Conservation (phyloP, 1,284 basidiomycete species). For the Ceratobasidium sp. region DNA sequence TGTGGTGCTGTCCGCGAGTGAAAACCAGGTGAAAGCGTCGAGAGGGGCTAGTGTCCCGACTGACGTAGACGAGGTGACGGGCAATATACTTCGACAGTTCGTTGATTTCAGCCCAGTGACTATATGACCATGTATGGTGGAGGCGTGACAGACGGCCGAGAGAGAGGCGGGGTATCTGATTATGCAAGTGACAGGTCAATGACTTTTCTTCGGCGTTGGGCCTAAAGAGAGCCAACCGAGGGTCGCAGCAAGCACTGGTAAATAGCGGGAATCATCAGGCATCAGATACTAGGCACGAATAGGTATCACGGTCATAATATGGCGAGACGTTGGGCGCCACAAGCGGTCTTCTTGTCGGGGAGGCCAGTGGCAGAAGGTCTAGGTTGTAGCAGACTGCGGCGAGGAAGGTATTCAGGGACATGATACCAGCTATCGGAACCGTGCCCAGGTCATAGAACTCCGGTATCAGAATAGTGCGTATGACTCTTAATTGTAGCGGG, state of each 20-base stretch:
- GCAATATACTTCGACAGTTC: slow-evolving; percentile 1
- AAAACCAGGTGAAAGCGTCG: neutral
- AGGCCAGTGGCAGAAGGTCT: neutral
- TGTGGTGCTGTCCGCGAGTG: neutral
- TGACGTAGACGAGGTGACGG: slow-evolving; percentile 17
- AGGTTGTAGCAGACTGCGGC: neutral
- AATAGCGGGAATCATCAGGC: neutral
- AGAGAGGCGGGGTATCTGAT: slow-evolving; percentile 16
- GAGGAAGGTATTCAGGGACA: neutral
- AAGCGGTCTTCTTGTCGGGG: neutral
- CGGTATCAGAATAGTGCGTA: neutral
- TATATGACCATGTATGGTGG: slow-evolving; percentile 2
- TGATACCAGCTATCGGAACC: neutral
- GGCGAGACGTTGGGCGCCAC: neutral
- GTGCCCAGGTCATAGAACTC: neutral
- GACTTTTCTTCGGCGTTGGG: neutral
- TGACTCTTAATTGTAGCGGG: neutral
- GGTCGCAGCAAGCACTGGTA: neutral
- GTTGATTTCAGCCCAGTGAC: slow-evolving; percentile 10
- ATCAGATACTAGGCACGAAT: neutral
- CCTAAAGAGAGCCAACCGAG: neutral
- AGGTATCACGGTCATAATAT: too few relatives aligned
- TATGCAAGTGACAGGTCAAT: slow-evolving; percentile 6
- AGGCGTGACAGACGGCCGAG: neutral
- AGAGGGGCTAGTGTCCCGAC: slow-evolving; percentile 1